phyloP scores from a whole-genome alignment of 805 yeast genomes.

The Zygosaccharomyces bailii region DNA sequence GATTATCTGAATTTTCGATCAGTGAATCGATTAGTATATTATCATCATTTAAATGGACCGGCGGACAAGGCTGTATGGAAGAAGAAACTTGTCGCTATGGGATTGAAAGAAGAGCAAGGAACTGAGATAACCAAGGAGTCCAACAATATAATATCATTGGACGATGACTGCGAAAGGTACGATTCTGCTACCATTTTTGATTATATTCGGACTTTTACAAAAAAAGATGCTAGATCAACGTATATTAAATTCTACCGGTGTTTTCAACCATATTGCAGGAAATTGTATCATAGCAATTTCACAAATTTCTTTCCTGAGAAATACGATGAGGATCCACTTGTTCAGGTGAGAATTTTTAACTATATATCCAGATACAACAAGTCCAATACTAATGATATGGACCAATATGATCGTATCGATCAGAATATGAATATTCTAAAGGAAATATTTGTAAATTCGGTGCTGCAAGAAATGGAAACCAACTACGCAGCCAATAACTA shows the following conservation, averaged over 20 bases:
- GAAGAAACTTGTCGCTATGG: constrained; percentile 22
- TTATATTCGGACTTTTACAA: constrained; percentile 16
- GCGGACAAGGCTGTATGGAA: constrained; percentile 22
- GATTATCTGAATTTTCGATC: constrained; percentile 30
- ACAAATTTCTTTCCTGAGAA: constrained; percentile 26
- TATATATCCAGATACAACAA: constrained; percentile 23
- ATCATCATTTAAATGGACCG: constrained; percentile 17
- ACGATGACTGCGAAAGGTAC: constrained; percentile 5
- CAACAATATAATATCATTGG: background rate
- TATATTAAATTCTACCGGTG: constrained; percentile 20
- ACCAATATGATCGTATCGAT: constrained; percentile 18
- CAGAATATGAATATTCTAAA: constrained; percentile 26
- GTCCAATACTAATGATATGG: constrained; percentile 22
- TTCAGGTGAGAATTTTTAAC: constrained; percentile 27
- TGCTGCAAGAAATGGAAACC: constrained; percentile 62
- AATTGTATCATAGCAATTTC: constrained; percentile 23
- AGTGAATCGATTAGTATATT: constrained; percentile 22
- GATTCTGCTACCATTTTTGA: constrained; percentile 24
- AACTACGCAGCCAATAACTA: constrained; percentile 49
- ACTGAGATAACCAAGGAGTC: background rate
- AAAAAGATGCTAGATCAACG: constrained; percentile 14
- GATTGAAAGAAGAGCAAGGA: constrained; percentile 13
- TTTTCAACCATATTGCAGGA: constrained; percentile 25
- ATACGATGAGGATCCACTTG: constrained; percentile 27
- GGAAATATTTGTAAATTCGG: constrained; percentile 70